phyloP scores from a whole-genome alignment of 2,329 filamentous ascomycete species.

The Nigrograna mackinnonii region DNA sequence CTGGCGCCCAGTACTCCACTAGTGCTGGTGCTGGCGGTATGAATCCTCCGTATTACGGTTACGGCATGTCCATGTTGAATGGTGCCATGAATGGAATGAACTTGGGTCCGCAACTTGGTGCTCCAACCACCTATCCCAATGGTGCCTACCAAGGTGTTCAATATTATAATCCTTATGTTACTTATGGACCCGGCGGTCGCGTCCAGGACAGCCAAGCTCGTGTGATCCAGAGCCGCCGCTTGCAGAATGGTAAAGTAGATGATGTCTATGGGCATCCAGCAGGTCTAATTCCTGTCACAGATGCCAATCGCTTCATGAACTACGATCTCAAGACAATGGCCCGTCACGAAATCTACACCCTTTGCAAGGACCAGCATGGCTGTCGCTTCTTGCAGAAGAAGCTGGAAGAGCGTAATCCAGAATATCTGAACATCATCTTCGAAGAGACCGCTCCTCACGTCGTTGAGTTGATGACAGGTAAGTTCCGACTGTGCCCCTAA shows the following conservation, averaged over 20 bases:
- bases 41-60: slow-evolving; percentile 52
- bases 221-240: slow-evolving; percentile 74
- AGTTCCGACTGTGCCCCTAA: slow-evolving; percentile 12
- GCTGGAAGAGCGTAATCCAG: slow-evolving; percentile 83
- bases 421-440: slow-evolving; percentile 91
- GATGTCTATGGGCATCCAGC: too few species aligned
- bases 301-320: slow-evolving; percentile 76
- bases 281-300: slow-evolving; percentile 27
- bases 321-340: slow-evolving; percentile 78
- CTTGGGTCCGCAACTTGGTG: slow-evolving; percentile 43
- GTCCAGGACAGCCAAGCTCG: slow-evolving; percentile 76
- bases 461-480: slow-evolving; percentile 90
- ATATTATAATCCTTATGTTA: slow-evolving; percentile 31
- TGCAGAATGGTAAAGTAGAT: slow-evolving; percentile 75
- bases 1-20: slow-evolving; percentile 36
- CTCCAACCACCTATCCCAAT: slow-evolving; percentile 25
- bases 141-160: slow-evolving; percentile 25
- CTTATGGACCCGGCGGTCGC: slow-evolving; percentile 50
- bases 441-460: slow-evolving; percentile 91
- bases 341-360: slow-evolving; percentile 76
- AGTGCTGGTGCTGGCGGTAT: slow-evolving; percentile 11
- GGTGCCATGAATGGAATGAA: slow-evolving; percentile 70
- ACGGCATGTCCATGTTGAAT: slow-evolving; percentile 65
- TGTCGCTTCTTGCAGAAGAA: slow-evolving; percentile 98
- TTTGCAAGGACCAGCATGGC: slow-evolving; percentile 98